phyloP scores from a whole-genome alignment of 768 basidiomycete genomes.

The Calocybe cyanea region DNA sequence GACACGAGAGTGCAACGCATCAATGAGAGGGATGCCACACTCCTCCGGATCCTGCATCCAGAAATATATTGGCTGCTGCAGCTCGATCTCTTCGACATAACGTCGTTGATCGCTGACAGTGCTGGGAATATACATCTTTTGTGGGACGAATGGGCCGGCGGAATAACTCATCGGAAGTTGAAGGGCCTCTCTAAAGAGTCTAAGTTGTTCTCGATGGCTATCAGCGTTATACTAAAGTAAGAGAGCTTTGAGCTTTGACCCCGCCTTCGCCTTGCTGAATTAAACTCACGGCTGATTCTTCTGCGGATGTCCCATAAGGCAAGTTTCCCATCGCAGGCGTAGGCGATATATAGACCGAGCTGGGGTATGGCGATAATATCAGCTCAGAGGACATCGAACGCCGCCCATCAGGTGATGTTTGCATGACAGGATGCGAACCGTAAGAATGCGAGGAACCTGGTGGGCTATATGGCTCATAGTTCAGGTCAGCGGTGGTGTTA shows the following conservation, averaged over 20 bases:
- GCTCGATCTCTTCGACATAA: slow-evolving; percentile 66
- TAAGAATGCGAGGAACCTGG: slow-evolving; percentile 5
- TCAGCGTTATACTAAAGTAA: slow-evolving; percentile 24
- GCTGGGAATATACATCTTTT: slow-evolving; percentile 70
- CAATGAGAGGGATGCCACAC: slow-evolving; percentile 58
- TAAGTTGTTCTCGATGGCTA: slow-evolving; percentile 41
- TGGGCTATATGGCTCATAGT: slow-evolving; percentile 3
- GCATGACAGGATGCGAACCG: slow-evolving; percentile 1
- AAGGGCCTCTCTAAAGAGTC: slow-evolving; percentile 40
- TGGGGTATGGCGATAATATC: slow-evolving; percentile 8
- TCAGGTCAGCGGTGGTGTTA: not conserved
- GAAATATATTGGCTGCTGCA: slow-evolving; percentile 67
- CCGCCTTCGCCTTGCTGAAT: no score
- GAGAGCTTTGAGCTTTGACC: not conserved
- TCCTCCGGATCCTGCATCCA: slow-evolving; percentile 47
- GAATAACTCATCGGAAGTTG: slow-evolving; percentile 29
- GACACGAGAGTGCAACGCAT: slow-evolving; percentile 60
- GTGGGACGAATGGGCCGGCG: slow-evolving; percentile 58
- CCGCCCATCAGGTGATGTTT: slow-evolving; percentile 2
- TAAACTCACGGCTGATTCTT: slow-evolving; percentile 5
- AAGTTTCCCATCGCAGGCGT: slow-evolving; percentile 7
- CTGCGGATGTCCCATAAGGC: not conserved
- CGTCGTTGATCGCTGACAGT: slow-evolving; percentile 74
- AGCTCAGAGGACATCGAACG: slow-evolving; percentile 12
- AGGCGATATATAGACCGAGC: slow-evolving; percentile 7